These are phyloP conservation scores for Pyrenula aspistea DNA, from an alignment of 495 filamentous ascomycete genomes.

Conservation along the genomic window DNA sequence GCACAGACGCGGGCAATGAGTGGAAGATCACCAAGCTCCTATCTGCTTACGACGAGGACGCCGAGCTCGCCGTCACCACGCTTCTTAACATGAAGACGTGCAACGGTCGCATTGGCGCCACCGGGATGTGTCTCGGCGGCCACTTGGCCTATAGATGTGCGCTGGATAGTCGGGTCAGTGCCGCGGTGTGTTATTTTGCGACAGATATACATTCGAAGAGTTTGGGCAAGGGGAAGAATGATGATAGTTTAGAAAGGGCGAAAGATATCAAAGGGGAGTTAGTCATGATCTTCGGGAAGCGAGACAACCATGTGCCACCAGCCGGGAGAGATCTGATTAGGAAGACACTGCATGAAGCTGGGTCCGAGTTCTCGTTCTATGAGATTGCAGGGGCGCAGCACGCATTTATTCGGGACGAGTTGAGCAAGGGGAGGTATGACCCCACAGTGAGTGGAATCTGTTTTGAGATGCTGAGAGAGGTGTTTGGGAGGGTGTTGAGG, in stretches of 20 bases:
- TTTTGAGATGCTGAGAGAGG: conserved; percentile 80
- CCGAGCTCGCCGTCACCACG: conserved; percentile 56
- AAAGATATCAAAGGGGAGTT: conserved; percentile 72
- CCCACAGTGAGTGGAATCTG: conserved; percentile 78
- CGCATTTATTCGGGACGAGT: conserved; percentile 92
- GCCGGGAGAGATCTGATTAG: conserved; percentile 78
- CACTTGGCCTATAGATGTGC: conserved; percentile 80
- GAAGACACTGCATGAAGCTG: conserved; percentile 64
- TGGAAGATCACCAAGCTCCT: conserved; percentile 77
- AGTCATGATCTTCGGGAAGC: conserved; percentile 74
- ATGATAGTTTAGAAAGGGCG: conserved; percentile 50
- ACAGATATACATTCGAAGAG: conserved; percentile 78
- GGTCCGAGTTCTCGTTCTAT: conserved; percentile 69
- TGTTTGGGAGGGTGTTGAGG: conserved; percentile 71
- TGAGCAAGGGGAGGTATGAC: conserved; percentile 88
- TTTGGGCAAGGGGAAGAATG: conserved; percentile 55
- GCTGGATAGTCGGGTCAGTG: conserved; percentile 62
- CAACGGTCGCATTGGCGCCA: conserved; percentile 73
- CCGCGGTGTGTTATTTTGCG: conserved; percentile 80
- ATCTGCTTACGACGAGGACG: conserved; percentile 82
- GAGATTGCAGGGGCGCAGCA: conserved; percentile 89
- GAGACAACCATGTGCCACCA: conserved; percentile 82
- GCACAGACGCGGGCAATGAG: conserved; percentile 77
- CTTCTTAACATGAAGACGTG: conserved; percentile 69
- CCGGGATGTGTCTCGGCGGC: conserved; percentile 93